A percentile compares a stretch with the other conserved stretches of the same genome.
These are phyloP conservation scores for Talaromyces nanjingensis DNA, from an alignment of 495 filamentous ascomycete genomes.

Conservation along the genomic window DNA sequence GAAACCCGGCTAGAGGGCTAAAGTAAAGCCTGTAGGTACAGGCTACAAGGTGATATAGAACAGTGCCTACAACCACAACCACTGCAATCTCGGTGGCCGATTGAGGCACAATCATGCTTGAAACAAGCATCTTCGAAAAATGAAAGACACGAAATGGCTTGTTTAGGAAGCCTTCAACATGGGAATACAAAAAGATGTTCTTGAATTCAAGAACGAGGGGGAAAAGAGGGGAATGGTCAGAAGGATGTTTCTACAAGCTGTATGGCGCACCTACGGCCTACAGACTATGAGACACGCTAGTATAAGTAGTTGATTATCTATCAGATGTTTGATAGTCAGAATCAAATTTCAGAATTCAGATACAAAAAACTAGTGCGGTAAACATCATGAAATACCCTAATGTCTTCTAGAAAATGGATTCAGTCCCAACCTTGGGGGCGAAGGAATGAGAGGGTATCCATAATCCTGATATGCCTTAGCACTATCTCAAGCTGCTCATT, in stretches of 20 bases:
- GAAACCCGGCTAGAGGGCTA: conserved; percentile 8
- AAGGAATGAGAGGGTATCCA: background rate
- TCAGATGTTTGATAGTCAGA: background rate
- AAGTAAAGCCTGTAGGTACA: conserved; percentile 8
- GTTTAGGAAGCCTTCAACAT: background rate
- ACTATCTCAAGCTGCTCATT: background rate
- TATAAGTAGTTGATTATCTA: background rate
- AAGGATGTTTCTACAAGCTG: background rate
- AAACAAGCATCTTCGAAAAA: background rate
- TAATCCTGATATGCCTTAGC: background rate
- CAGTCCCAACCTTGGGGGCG: background rate
- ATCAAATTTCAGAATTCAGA: background rate
- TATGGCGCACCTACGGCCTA: background rate
- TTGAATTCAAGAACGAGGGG: background rate
- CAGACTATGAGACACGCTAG: background rate
- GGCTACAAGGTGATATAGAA: background rate
- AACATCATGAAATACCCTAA: background rate
- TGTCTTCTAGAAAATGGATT: background rate
- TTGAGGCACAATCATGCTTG: background rate
- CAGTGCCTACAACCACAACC: background rate
- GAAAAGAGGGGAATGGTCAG: background rate
- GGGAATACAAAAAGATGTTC: too few relatives aligned
- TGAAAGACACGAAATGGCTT: background rate
- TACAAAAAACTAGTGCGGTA: background rate
- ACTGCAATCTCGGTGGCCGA: background rate